These are phyloP conservation scores for Chrysophaeum taylorii DNA, from an alignment of 352 stramenopile species.

Conservation along the genomic window DNA sequence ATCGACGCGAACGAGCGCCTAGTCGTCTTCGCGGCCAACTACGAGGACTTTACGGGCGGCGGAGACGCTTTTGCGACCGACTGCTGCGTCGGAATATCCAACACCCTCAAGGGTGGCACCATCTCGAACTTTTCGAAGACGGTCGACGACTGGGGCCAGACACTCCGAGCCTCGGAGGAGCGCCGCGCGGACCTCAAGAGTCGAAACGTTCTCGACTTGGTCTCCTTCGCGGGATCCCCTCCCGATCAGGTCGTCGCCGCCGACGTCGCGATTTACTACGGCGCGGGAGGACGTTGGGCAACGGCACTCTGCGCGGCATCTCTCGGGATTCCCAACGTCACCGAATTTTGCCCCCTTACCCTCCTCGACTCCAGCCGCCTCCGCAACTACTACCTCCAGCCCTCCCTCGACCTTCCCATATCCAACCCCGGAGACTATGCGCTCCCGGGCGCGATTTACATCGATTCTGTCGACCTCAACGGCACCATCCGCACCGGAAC, in stretches of 20 bases:
- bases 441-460: constrained; percentile 28
- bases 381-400: constrained; percentile 25
- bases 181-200: constrained; percentile 5
- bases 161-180: too few relatives aligned
- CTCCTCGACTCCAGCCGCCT: constrained; percentile 24
- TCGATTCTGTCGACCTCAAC: constrained; percentile 22
- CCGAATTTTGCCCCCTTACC: constrained; percentile 21
- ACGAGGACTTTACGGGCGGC: constrained; percentile 22
- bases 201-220: background rate
- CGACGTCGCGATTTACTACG: too few relatives aligned
- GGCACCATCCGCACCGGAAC: constrained; percentile 26
- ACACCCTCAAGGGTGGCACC: constrained; percentile 7
- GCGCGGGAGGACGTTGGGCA: too few relatives aligned
- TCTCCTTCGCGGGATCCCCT: too few relatives aligned
- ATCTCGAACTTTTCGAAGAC: too few relatives aligned
- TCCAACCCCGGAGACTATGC: background rate
- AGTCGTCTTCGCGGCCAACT: constrained; percentile 19
- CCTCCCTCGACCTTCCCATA: constrained; percentile 17
- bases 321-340: constrained; percentile 24
- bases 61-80: constrained; percentile 2
- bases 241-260: too few relatives aligned
- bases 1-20: constrained; percentile 21
- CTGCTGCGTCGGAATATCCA: constrained; percentile 15
- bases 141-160: too few relatives aligned
- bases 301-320: background rate